Base-by-base conservation (phyloP, 176 grass and related monocot genomes). In the Elymus sibiricus region DNA sequence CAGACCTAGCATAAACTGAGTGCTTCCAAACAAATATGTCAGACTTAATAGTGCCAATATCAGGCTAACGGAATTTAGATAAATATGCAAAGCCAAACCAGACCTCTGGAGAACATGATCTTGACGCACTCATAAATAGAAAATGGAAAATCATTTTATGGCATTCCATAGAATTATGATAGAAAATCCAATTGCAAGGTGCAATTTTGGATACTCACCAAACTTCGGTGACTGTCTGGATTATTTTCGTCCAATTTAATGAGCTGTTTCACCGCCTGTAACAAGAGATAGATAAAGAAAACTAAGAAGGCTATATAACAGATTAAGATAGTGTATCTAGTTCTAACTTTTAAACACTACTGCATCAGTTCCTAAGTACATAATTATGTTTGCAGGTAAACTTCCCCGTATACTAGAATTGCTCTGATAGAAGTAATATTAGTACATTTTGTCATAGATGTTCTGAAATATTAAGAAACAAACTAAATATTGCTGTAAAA, bases 181-280 rank as follows among this genome's bases (percentile, higher is more conserved):
- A 56, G 10, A 87, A 83, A 77, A 28, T 34, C 34, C 32, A 22
- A 64, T 49, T 32, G 62, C 4, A 42, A 83, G 14, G n/a, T 61
- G 26, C 38, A 76, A 51, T 76, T 67, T 89, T 66, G 25, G 29
- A 71, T 84, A 73, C 97, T 86, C 88, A 99, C 97, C 90, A 99
- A 84, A 87, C 97, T 97, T 19, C 94, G 75, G 76, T 99, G 97
- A 75, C 90, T 90, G 28, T 91, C 94, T 70, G 94, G 94, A 91
- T 89, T 89, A 51, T 87, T 90, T 77, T 93, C 87, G 78, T 99
- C 90, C 94, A 99, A 90, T 79, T 87, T 97, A 85, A 96, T 87
- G 14, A 99, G 90, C 37, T 92, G 90, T 77, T 97, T 97, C 51
- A 97, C 94, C n/a, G 97, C 97, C 97, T 99, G 97, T 61, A 85